These are phyloP conservation scores for Mucor sp. DNA, from an alignment of 371 early-diverging fungal genomes.

Conservation along the genomic window DNA sequence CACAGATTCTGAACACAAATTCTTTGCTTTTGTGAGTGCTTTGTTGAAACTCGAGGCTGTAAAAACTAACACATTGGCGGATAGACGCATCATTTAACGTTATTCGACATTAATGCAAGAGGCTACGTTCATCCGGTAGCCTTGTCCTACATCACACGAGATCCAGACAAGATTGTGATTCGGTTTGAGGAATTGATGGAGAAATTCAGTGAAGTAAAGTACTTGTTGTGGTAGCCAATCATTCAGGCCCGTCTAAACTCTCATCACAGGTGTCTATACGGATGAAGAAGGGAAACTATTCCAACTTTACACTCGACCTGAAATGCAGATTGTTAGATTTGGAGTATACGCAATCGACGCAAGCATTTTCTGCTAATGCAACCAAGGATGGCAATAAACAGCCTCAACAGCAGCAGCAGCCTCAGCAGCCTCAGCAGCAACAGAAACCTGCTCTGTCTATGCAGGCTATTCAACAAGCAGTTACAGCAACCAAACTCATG, in stretches of 20 bases:
- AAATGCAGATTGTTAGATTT: constrained; percentile 54
- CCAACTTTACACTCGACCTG: constrained; percentile 55
- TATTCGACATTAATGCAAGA: constrained; percentile 62
- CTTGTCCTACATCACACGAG: constrained; percentile 57
- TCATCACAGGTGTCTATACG: constrained; percentile 38
- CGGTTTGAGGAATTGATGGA: constrained; percentile 51
- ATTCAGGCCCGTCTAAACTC: not conserved
- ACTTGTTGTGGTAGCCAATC: not conserved
- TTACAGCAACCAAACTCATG: constrained; percentile 34
- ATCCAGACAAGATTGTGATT: constrained; percentile 51
- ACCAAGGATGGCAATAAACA: not conserved
- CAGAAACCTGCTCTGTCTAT: constrained; percentile 23
- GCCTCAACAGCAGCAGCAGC: not conserved
- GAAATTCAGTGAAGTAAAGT: constrained; percentile 35
- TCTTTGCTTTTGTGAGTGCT: constrained; percentile 56
- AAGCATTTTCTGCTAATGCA: not conserved
- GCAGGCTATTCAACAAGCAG: constrained; percentile 44
- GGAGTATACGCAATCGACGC: constrained; percentile 44
- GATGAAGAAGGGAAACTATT: constrained; percentile 62
- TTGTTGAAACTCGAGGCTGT: not conserved
- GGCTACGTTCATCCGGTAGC: constrained; percentile 64
- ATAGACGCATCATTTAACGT: constrained; percentile 61
- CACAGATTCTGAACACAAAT: constrained; percentile 52
- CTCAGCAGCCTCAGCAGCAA: not conserved
- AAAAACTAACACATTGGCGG: not conserved